phyloP scores from a whole-genome alignment of 202 grass and related monocot species.

The Brachypodium distachyon region DNA sequence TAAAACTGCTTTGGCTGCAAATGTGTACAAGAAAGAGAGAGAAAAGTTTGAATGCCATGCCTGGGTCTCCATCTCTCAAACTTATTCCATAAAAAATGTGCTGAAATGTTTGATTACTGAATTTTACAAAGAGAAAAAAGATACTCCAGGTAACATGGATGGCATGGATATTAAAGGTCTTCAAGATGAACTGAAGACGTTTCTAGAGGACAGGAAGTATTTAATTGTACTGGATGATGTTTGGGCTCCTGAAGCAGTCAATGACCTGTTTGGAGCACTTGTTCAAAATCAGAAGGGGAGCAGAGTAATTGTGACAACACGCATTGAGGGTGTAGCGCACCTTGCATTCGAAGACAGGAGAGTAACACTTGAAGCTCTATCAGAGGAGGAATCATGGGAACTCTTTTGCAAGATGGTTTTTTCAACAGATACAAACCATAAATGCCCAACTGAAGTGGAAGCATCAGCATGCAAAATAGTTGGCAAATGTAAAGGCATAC shows the following conservation, averaged over 20 bases:
- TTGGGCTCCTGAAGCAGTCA: slow-evolving; percentile 10
- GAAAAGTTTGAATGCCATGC: slow-evolving; percentile 26
- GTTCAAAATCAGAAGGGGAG: slow-evolving; percentile 6
- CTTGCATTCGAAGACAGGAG: not conserved
- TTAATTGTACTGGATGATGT: slow-evolving; percentile 39
- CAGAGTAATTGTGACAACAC: slow-evolving; percentile 21
- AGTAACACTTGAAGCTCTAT: not conserved
- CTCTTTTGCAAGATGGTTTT: slow-evolving; percentile 32
- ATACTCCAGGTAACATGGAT: not conserved
- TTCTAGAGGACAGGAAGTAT: slow-evolving; percentile 15
- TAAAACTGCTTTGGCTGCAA: slow-evolving; percentile 34
- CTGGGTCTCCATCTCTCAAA: slow-evolving; percentile 37
- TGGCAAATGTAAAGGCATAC: slow-evolving; percentile 23
- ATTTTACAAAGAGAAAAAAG: not conserved
- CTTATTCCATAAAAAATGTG: slow-evolving; percentile 2
- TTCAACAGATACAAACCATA: not conserved
- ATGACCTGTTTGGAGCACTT: slow-evolving; percentile 1
- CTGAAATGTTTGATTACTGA: not conserved
- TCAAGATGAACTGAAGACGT: not conserved
- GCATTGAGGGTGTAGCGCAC: not conserved
- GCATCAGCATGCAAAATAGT: slow-evolving; percentile 9
- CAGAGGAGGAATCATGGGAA: slow-evolving; percentile 3
- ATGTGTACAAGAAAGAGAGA: slow-evolving; percentile 15
- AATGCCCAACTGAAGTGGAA: not conserved
- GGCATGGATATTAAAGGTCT: not conserved